Percentiles rank a stretch among this genome's conserved stretches.
These are phyloP conservation scores for Boletus sp. DNA, from an alignment of 1,284 basidiomycete genomes.

Conservation along the genomic window DNA sequence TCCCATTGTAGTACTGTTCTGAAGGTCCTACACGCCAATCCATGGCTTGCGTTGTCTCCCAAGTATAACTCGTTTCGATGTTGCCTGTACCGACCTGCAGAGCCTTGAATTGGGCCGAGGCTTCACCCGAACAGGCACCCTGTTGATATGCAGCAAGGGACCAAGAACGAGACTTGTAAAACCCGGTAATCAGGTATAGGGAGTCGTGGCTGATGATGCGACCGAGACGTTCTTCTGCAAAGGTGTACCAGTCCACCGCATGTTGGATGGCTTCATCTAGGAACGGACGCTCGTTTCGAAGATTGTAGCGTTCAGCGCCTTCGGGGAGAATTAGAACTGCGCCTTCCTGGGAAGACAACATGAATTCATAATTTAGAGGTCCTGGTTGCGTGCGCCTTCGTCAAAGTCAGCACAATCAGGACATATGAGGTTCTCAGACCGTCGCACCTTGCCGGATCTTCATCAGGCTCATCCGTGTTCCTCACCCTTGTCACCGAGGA, in stretches of 20 bases:
- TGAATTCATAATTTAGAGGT: slow-evolving; percentile 15
- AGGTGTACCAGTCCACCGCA: slow-evolving; percentile 21
- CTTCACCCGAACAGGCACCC: neutral
- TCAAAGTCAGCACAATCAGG: neutral
- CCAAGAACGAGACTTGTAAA: slow-evolving; percentile 24
- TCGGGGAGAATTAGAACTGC: slow-evolving; percentile 22
- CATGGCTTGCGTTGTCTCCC: slow-evolving; percentile 17
- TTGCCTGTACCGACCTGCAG: slow-evolving; percentile 10
- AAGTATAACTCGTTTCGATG: slow-evolving; percentile 13
- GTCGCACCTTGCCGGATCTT: slow-evolving; percentile 6
- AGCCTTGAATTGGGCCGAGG: slow-evolving; percentile 11
- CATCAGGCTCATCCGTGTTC: neutral
- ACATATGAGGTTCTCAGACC: neutral
- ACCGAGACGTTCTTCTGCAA: slow-evolving; percentile 15
- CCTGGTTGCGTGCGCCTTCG: slow-evolving; percentile 1
- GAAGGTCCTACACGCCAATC: slow-evolving; percentile 20
- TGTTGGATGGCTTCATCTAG: slow-evolving; percentile 9
- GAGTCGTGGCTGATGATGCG: slow-evolving; percentile 19
- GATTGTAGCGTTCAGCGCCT: slow-evolving; percentile 19
- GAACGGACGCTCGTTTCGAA: slow-evolving; percentile 13
- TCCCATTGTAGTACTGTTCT: slow-evolving; percentile 8
- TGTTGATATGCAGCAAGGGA: slow-evolving; percentile 18
- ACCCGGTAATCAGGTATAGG: slow-evolving; percentile 23
- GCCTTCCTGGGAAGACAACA: slow-evolving; percentile 16
- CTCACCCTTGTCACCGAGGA: slow-evolving; percentile 5